phyloP scores from a whole-genome alignment of 306 rosid species.

The Prunus persica region Prunus_persica_NCBIv2 NC_034011.1:1339001-1339500 shows the following conservation, averaged over 20 bases:
- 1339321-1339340: not conserved
- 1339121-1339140: not conserved
- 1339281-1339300: not conserved
- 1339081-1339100: not conserved
- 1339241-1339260: not conserved
- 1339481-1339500: not conserved
- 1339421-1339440: not conserved
- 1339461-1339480: not conserved
- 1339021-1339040: not conserved
- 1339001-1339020: not conserved
- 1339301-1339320: not conserved
- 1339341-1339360: not conserved
- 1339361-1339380: too few species aligned
- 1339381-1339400: too few species aligned
- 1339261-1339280: not conserved
- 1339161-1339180: too few species aligned
- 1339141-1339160: not conserved
- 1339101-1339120: not conserved
- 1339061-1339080: not conserved
- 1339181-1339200: too few species aligned
- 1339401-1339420: not conserved
- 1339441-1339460: not conserved
- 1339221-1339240: too few species aligned
- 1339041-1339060: not conserved
- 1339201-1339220: too few species aligned